Percentiles rank a stretch among this genome's conserved stretches.
Evolutionary conservation across 1,139 yeast genomes (phyloP).

Genomic region (Pneumocystis jirovecii): DNA sequence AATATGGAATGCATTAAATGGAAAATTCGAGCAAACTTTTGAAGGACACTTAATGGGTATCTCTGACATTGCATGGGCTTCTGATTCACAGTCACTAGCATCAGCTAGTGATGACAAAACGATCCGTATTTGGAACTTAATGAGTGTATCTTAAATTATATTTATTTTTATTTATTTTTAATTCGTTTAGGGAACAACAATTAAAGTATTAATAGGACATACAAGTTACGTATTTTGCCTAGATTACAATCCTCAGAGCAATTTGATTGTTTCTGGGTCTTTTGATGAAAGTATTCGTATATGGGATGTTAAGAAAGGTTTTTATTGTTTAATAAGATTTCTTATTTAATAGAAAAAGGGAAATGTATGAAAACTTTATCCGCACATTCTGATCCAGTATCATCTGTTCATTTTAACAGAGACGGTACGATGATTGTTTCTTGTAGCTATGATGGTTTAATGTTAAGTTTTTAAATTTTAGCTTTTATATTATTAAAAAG

Average conservation of each 20-base stretch:
- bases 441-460: constrained; percentile 81
- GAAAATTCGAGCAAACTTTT: constrained; percentile 28
- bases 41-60: constrained; percentile 56
- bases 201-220: constrained; percentile 59
- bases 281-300: constrained; percentile 60
- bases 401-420: constrained; percentile 53
- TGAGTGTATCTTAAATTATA: constrained; percentile 15
- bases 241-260: constrained; percentile 61
- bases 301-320: constrained; percentile 58
- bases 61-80: constrained; percentile 60
- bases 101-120: constrained; percentile 81
- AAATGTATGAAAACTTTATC: constrained; percentile 62
- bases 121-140: constrained; percentile 55
- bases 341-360: constrained; percentile 29
- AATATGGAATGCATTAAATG: constrained; percentile 29
- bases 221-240: constrained; percentile 70
- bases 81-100: constrained; percentile 59
- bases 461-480: constrained; percentile 22
- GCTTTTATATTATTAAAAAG: constrained; percentile 13
- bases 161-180: neutral
- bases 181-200: constrained; percentile 30
- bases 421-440: constrained; percentile 77
- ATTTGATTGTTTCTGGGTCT: constrained; percentile 64
- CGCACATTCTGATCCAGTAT: constrained; percentile 88
- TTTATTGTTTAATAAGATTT: neutral